Evolutionary conservation across 2,329 filamentous ascomycete species (phyloP).

Genomic region (Ceratocystis harringtonii): DNA sequence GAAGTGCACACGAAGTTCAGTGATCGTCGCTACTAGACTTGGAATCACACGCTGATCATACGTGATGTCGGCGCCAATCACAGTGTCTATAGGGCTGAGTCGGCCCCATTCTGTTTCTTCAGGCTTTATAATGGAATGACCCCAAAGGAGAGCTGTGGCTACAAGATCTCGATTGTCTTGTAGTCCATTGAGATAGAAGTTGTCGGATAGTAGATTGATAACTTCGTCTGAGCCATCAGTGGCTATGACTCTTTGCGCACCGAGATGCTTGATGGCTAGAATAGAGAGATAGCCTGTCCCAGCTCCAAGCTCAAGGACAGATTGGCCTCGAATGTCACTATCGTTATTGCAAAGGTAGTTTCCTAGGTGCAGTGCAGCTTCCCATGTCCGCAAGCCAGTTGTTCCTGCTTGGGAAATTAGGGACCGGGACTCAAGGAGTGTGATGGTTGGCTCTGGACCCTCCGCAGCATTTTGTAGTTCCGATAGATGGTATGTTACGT

Average conservation of each 20-base stretch:
- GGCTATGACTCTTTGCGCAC: slow-evolving; percentile 43
- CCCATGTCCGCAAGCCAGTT: slow-evolving; percentile 68
- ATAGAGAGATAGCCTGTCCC: slow-evolving; percentile 65
- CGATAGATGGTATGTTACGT: slow-evolving; percentile 56
- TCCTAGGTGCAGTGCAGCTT: slow-evolving; percentile 60
- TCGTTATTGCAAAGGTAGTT: slow-evolving; percentile 45
- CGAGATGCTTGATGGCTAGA: slow-evolving; percentile 53
- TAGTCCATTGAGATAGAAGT: slow-evolving; percentile 52
- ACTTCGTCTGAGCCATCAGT: slow-evolving; percentile 65
- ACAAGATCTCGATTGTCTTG: slow-evolving; percentile 28
- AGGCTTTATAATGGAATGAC: slow-evolving; percentile 40
- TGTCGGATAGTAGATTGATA: slow-evolving; percentile 50
- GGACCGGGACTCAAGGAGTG: slow-evolving; percentile 52
- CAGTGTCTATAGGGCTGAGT: slow-evolving; percentile 36
- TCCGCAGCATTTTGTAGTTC: not conserved
- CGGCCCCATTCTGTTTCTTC: slow-evolving; percentile 22
- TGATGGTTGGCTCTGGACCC: slow-evolving; percentile 29
- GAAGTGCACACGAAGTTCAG: slow-evolving; percentile 44
- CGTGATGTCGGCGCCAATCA: slow-evolving; percentile 65
- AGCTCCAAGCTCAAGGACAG: slow-evolving; percentile 56
- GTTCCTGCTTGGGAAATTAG: slow-evolving; percentile 57
- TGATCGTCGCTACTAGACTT: slow-evolving; percentile 48
- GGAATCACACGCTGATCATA: slow-evolving; percentile 54
- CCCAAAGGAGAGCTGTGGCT: slow-evolving; percentile 40
- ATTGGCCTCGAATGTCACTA: slow-evolving; percentile 35